Percentiles rank a stretch among this genome's conserved stretches.
These are phyloP conservation scores for Pichia sp. DNA, from an alignment of 1,139 yeast species.

Conservation along the genomic window DNA sequence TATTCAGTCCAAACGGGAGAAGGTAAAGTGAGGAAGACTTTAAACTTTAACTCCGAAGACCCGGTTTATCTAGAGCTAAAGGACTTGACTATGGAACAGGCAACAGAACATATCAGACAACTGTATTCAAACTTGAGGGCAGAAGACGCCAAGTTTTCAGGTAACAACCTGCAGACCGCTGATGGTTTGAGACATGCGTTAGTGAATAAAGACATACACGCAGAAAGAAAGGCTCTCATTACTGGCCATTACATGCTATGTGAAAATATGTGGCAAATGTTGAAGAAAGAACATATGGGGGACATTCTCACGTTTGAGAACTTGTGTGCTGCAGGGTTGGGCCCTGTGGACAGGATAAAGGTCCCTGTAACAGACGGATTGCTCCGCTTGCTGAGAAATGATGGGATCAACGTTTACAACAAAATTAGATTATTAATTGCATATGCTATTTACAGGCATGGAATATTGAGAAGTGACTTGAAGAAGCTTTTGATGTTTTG, in stretches of 20 bases:
- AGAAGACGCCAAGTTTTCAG: constrained; percentile 24
- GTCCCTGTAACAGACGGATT: constrained; percentile 57
- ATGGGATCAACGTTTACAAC: constrained; percentile 32
- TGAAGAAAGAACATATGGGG: constrained; percentile 22
- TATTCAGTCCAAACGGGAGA: constrained; percentile 61
- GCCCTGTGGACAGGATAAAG: constrained; percentile 61
- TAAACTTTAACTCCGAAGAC: constrained; percentile 27
- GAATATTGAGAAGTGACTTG: constrained; percentile 72
- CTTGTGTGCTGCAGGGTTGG: constrained; percentile 44
- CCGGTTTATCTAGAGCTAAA: constrained; percentile 24
- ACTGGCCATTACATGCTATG: constrained; percentile 29
- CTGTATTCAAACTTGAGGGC: constrained; percentile 21
- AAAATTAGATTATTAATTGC: constrained; percentile 73
- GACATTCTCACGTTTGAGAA: constrained; percentile 40
- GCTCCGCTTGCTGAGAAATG: constrained; percentile 43
- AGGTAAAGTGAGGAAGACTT: constrained; percentile 24
- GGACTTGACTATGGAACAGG: constrained; percentile 20
- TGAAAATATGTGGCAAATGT: constrained; percentile 22
- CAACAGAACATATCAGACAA: constrained; percentile 8
- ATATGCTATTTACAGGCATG: constrained; percentile 81
- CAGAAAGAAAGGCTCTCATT: constrained; percentile 23
- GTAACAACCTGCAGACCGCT: constrained; percentile 24
- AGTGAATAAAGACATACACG: constrained; percentile 26
- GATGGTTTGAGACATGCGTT: constrained; percentile 30
- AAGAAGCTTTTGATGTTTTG: constrained; percentile 66